Conservation (phyloP, 768 basidiomycete genomes). For the Rhodosporidiobolus odoratus region DNA sequence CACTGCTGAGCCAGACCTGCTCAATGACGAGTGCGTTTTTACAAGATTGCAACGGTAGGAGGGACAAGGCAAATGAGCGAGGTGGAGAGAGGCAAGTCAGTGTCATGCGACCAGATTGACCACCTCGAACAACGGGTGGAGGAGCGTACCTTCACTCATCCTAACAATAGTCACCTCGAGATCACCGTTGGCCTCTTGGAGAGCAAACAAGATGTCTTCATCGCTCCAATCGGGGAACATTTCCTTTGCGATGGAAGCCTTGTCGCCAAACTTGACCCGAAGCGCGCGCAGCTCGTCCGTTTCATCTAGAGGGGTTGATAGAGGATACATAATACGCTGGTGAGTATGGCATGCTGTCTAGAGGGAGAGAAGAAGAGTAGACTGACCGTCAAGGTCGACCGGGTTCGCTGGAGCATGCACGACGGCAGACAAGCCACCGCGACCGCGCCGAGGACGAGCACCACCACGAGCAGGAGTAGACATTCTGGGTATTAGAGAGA, state of each 20-base stretch:
- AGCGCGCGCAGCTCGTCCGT: conserved; percentile 34
- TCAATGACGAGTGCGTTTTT: no score
- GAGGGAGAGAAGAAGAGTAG: not conserved
- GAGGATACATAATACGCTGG: not conserved
- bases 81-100: not conserved
- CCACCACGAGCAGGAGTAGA: conserved; percentile 19
- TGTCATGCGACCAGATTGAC: not conserved
- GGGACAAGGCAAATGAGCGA: not conserved
- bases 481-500: not conserved
- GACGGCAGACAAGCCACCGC: conserved; percentile 15
- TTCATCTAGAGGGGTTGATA: conserved; percentile 7
- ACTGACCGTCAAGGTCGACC: not conserved
- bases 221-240: conserved; percentile 40
- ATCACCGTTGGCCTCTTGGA: conserved; percentile 39
- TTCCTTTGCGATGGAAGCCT: conserved; percentile 28
- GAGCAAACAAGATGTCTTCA: conserved; percentile 33
- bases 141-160: conserved; percentile 35
- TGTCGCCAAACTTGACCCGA: conserved; percentile 29
- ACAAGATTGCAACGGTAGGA: no score
- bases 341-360: not conserved
- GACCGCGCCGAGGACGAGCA: conserved; percentile 25
- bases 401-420: conserved; percentile 8
- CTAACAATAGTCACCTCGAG: conserved; percentile 36
- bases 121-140: not conserved
- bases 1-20: conserved; percentile 39